These are phyloP conservation scores for Zhuliangozyma parablackwelliae DNA, from an alignment of 1,139 yeast species.

Conservation along the genomic window DNA sequence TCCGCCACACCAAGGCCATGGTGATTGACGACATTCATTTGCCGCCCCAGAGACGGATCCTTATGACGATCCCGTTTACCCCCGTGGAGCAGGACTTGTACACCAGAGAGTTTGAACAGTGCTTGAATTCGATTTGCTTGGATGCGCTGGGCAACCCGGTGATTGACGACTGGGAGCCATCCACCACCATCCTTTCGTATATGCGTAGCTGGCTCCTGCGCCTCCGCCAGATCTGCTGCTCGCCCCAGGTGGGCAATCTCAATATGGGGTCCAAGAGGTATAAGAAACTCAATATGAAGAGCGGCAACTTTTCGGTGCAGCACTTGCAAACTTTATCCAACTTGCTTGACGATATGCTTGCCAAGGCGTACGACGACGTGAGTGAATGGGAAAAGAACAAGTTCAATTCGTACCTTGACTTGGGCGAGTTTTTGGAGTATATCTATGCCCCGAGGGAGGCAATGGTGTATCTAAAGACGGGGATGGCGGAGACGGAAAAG, in stretches of 20 bases:
- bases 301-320: slow-evolving; percentile 8
- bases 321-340: slow-evolving; percentile 60
- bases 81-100: slow-evolving; percentile 83
- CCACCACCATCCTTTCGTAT: slow-evolving; percentile 30
- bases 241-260: slow-evolving; percentile 62
- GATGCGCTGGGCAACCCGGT: slow-evolving; percentile 55
- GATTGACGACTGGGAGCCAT: slow-evolving; percentile 48
- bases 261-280: slow-evolving; percentile 28
- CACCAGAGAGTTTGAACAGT: slow-evolving; percentile 55
- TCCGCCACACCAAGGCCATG: slow-evolving; percentile 82
- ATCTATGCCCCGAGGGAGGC: slow-evolving; percentile 49
- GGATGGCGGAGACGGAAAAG: slow-evolving; percentile 33
- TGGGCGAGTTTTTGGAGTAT: slow-evolving; percentile 65
- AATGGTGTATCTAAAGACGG: slow-evolving; percentile 34
- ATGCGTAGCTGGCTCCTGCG: slow-evolving; percentile 66
- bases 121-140: slow-evolving; percentile 59
- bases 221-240: slow-evolving; percentile 78
- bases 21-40: slow-evolving; percentile 71
- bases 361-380: slow-evolving; percentile 46
- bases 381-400: slow-evolving; percentile 46
- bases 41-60: slow-evolving; percentile 70
- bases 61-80: slow-evolving; percentile 70
- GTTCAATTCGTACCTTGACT: slow-evolving; percentile 39
- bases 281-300: slow-evolving; percentile 4
- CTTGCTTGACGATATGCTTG: slow-evolving; percentile 61